phyloP scores from a whole-genome alignment of 2,329 filamentous ascomycete genomes.

The Botrytis tulipae region DNA sequence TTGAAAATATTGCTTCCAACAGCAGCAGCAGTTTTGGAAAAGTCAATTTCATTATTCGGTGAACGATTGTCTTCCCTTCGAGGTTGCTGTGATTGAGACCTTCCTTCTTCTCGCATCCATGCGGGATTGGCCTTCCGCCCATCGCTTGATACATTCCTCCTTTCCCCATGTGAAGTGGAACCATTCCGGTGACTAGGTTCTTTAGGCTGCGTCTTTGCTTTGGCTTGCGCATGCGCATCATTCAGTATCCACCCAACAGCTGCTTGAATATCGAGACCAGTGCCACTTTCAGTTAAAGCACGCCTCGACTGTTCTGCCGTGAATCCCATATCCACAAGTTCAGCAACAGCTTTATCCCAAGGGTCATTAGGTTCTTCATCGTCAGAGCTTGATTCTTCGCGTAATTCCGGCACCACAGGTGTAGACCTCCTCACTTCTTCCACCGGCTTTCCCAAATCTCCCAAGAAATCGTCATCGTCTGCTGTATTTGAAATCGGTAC shows the following conservation, averaged over 20 bases:
- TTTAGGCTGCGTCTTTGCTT: slow-evolving; percentile 62
- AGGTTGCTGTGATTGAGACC: slow-evolving; percentile 45
- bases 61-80: slow-evolving; percentile 54
- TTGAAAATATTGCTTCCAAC: slow-evolving; percentile 85
- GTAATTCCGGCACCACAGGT: slow-evolving; percentile 35
- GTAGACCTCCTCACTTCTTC: slow-evolving; percentile 56
- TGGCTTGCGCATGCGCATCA: slow-evolving; percentile 82
- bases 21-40: slow-evolving; percentile 77
- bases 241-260: slow-evolving; percentile 80
- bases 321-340: slow-evolving; percentile 94
- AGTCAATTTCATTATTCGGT: slow-evolving; percentile 63
- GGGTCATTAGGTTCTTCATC: slow-evolving; percentile 50
- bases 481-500: slow-evolving; percentile 35
- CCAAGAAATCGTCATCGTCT: slow-evolving; percentile 66
- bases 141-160: slow-evolving; percentile 31
- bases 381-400: slow-evolving; percentile 27
- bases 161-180: slow-evolving; percentile 33
- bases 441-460: slow-evolving; percentile 62
- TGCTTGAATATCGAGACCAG: slow-evolving; percentile 76
- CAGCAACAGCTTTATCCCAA: slow-evolving; percentile 77
- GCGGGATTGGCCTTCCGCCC: slow-evolving; percentile 49
- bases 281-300: slow-evolving; percentile 77
- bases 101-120: slow-evolving; percentile 60
- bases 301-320: slow-evolving; percentile 76
- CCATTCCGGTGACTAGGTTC: slow-evolving; percentile 33